Conservation (phyloP, 805 yeast species). For the baker's yeast (Saccharomyces cerevisiae) region DNA sequence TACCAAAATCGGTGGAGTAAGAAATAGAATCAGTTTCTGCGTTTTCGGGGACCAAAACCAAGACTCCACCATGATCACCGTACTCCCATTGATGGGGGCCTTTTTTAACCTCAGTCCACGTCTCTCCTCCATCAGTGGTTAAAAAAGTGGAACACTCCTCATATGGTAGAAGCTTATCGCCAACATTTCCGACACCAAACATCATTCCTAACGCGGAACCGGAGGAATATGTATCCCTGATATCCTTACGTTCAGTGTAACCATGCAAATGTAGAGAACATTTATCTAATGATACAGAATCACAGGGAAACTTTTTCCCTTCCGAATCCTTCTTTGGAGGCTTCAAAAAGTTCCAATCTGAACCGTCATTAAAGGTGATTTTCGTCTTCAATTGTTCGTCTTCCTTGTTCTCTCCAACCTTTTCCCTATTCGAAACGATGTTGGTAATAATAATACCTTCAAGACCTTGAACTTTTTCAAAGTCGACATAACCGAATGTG, state of each 20-base stretch:
- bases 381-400: conserved; percentile 56
- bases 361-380: conserved; percentile 87
- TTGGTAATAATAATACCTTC: conserved; percentile 82
- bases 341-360: conserved; percentile 63
- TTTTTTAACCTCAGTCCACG: conserved; percentile 73
- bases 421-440: conserved; percentile 50
- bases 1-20: conserved; percentile 76
- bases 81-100: conserved; percentile 88
- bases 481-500: conserved; percentile 70
- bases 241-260: conserved; percentile 76
- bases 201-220: conserved; percentile 83
- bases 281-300: conserved; percentile 40
- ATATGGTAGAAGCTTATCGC: conserved; percentile 42
- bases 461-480: conserved; percentile 69
- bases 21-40: conserved; percentile 49
- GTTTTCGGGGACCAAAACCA: conserved; percentile 58
- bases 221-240: conserved; percentile 79
- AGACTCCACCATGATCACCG: conserved; percentile 88
- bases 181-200: conserved; percentile 90
- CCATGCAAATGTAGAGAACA: conserved; percentile 87
- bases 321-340: conserved; percentile 64
- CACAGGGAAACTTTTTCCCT: conserved; percentile 51
- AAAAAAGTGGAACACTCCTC: conserved; percentile 62
- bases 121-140: conserved; percentile 82
- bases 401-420: conserved; percentile 31